Evolutionary conservation across 495 filamentous ascomycete species (phyloP).

Genomic region (Tuber calosporum): DNA sequence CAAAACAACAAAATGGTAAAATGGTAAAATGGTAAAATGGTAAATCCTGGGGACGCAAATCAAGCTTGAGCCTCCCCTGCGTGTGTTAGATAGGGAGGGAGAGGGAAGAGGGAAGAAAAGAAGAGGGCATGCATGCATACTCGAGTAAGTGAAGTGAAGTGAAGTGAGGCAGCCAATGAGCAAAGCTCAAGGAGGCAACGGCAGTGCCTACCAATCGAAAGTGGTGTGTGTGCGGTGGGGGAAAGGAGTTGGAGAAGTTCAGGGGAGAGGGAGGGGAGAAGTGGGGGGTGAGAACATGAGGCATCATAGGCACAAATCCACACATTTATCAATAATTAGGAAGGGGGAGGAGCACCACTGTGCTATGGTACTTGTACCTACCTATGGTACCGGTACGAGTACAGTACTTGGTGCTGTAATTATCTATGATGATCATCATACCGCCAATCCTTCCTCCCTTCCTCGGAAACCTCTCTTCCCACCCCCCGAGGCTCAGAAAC

Average conservation of each 20-base stretch:
- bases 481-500: not conserved
- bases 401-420: not conserved
- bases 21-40: not conserved
- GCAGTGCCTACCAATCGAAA: slow-evolving; percentile 15
- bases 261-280: slow-evolving; percentile 1
- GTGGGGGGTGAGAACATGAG: slow-evolving; percentile 12
- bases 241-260: slow-evolving; percentile 25
- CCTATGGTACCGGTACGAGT: too few species aligned
- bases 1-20: not conserved
- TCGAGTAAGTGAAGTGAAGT: not conserved
- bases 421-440: not conserved
- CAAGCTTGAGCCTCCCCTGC: not conserved
- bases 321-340: slow-evolving; percentile 9
- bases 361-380: too few species aligned
- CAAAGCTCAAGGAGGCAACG: not conserved
- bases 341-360: not conserved
- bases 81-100: not conserved
- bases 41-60: not conserved
- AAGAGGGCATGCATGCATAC: not conserved
- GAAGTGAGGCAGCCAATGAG: not conserved
- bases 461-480: not conserved
- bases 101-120: not conserved
- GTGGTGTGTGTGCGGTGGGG: slow-evolving; percentile 24
- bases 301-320: slow-evolving; percentile 23
- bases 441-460: slow-evolving; percentile 2